phyloP scores from a whole-genome alignment of 768 basidiomycete genomes.

The Tulasnella calospora region DNA sequence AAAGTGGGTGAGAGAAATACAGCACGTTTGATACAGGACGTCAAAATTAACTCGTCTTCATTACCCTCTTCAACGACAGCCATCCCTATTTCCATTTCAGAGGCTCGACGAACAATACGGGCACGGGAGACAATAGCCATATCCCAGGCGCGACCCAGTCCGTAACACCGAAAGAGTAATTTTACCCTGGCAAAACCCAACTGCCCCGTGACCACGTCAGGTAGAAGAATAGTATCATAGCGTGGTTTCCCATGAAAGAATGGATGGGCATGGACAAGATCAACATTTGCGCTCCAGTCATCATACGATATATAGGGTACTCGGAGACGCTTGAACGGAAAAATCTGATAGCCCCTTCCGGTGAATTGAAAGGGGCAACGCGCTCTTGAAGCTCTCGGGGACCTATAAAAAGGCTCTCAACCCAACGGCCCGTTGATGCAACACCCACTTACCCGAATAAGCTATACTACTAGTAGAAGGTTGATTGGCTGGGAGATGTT shows the following conservation, averaged over 20 bases:
- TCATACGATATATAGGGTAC: not conserved
- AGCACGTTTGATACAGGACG: not conserved
- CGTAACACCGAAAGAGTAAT: not conserved
- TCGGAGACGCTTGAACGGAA: not conserved
- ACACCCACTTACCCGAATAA: not conserved
- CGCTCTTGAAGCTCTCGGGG: not conserved
- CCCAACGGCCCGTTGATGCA: not conserved
- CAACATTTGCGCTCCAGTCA: not conserved
- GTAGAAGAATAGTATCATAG: not conserved
- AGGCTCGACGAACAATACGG: not conserved
- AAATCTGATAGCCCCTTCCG: too few relatives aligned
- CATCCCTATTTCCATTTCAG: not conserved
- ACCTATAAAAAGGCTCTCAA: too few relatives aligned
- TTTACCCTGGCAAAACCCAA: not conserved
- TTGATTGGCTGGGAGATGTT: not conserved
- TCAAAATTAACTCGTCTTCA: not conserved
- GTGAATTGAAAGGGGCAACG: not conserved
- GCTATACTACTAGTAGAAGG: not conserved
- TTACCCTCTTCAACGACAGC: not conserved
- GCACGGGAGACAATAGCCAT: not conserved
- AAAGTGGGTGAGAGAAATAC: not conserved
- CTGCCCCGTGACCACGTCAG: not conserved
- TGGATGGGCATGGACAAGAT: not conserved
- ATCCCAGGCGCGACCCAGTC: not conserved
- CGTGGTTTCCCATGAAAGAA: not conserved